A percentile compares a stretch with the other conserved stretches of the same genome.
Evolutionary conservation across 495 filamentous ascomycete species (phyloP).

Genomic region (Lepraria neglecta): DNA sequence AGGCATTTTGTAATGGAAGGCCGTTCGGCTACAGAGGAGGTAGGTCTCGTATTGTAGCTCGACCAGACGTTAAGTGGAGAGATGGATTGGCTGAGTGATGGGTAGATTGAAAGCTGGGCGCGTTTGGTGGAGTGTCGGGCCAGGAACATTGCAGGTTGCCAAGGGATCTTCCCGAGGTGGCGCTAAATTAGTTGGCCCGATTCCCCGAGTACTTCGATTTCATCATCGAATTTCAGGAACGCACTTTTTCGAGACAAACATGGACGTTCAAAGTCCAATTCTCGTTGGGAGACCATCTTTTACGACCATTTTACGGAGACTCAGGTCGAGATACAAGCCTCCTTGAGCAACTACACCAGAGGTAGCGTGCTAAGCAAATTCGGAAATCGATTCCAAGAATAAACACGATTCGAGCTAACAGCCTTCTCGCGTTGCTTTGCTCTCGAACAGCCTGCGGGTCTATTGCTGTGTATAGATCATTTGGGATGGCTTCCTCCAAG

Average conservation of each 20-base stretch:
- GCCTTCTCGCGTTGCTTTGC: not conserved
- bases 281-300: not conserved
- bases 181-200: not conserved
- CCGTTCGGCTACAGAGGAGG: not conserved
- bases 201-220: slow-evolving; percentile 6
- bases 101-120: too few species aligned
- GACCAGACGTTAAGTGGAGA: not conserved
- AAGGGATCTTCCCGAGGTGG: not conserved
- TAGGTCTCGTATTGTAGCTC: not conserved
- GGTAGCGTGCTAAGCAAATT: too few species aligned
- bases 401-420: not conserved
- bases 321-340: not conserved
- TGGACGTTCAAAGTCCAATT: not conserved
- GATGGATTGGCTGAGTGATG: too few species aligned
- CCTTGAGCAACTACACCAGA: not conserved
- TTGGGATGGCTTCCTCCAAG: slow-evolving; percentile 30
- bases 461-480: not conserved
- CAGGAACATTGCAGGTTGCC: not conserved
- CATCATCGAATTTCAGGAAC: slow-evolving; percentile 8
- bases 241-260: not conserved
- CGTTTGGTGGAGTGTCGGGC: too few species aligned
- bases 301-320: not conserved
- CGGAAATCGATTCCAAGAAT: too few species aligned
- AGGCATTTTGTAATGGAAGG: not conserved
- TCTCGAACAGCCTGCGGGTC: not conserved